Evolutionary conservation across 306 rosid species (phyloP), one percentile per base, ranked within the genome.

Genomic region (Rosa multiflora): DNA sequence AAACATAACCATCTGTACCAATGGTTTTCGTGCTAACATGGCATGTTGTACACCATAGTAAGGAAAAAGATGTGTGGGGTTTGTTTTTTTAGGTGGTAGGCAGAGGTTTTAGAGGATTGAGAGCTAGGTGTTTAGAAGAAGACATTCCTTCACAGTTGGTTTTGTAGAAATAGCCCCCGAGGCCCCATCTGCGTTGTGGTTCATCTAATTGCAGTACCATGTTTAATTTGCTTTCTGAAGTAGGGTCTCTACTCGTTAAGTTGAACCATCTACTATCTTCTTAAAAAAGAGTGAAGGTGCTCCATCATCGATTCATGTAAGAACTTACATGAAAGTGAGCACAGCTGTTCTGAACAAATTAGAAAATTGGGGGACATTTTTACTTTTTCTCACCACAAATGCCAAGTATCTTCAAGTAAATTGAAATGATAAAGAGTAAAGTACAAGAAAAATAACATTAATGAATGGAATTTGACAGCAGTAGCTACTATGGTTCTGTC

Each of bases 121-220:
- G 20, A 5, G 20, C 14, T 51, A 5, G 58, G 61, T 20, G 61
- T 55, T 55, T 18, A 6, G 61, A 55, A 6, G 61, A 55, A 17
- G 61, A 53, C 69, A 64, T 14, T 32, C 70, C 70, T 64, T 0
- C 44, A 15, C 21, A 14, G 5, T 64, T 63, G 43, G 46, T 66
- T 64, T 14, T 35, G 46, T 64, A 37, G 70, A 15, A 14, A 8
- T 64, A 35, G 21, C 70, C n/a, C 40, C 46, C 2, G 7, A 67
- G 72, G 72, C 72, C 49, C 49, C 72, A 67, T 67, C 72, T 40
- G 72, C 46, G 21, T 6, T 35, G 42, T 37, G 70, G 23, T 35
- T 66, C 35, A 7, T 26, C 70, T 35, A 64, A 64, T 32, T 37
- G 70, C 70, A 15, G 46, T 46, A 66, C 44, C 70, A 37, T 66